Evolutionary conservation across 805 yeast genomes (phyloP), one percentile per base, ranked within the genome.

Genomic region (Barnettozyma californica): DNA sequence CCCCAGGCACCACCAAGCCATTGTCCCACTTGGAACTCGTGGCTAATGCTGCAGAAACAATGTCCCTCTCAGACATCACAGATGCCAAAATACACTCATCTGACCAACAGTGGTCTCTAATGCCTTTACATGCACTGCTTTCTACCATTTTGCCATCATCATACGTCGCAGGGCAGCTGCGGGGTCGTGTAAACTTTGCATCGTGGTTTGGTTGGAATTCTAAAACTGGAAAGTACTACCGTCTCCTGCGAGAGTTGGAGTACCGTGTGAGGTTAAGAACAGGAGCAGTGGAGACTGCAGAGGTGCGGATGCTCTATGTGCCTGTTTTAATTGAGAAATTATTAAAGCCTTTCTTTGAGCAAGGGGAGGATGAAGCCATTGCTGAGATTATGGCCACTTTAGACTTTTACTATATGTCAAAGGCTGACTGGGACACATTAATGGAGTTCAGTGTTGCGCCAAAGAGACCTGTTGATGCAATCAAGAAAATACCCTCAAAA

Each of bases 131-230:
- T 67, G 97, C 90, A 0, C 76, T 89, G 4, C 72, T 86, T 74
- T 91, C 97, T 1, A 78, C 95, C 0, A 88, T 94, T 11, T 69
- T 78, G 43, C 99, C 98, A 1, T 76, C 88, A 0, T 80, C 80
- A 31, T 77, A 74, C 53, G 82, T 89, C 19, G 83, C 87, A 14
- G 97, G 97, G 8, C 77, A 75, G 44, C 66, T 84, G 43, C 67
- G 75, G 1, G 85, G 85, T 9, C 72, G 96, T 54, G 80, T 84
- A 47, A 83, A 81, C 66, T 92, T 92, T 68, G 80, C 97, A 0
- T 70, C 84, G 1, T 91, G 91, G 87, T 71, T 92, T 46, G 99
- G 98, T 0, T 92, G 91, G 62, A 87, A 87, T 59, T 88, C 97
- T 19, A 90, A 88, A 66, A 71, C 78, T 14, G 81, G 83, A 69